Evolutionary conservation across 768 basidiomycete species (phyloP), one percentile per base, ranked within the genome.

Genomic region (Infundibulicybe gibba): DNA sequence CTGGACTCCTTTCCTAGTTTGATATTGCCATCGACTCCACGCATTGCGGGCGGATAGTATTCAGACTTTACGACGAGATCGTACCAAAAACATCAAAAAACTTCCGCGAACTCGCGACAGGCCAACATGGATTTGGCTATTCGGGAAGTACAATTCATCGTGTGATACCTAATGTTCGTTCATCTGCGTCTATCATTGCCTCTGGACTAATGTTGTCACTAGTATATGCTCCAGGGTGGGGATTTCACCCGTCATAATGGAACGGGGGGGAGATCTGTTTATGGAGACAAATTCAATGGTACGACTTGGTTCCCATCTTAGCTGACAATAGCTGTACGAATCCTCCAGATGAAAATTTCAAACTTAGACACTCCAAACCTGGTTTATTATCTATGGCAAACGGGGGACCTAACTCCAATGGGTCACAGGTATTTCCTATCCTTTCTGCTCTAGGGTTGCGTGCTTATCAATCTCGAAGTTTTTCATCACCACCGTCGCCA

Each of bases 211-310:
- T 38, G n/a, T 31, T 25, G 25, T 17, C 15, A 51, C 6, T 49
- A 79, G 78, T 90, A 88, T 69, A 92, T 92, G 90, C 64, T 87
- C 40, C 90, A 92, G 63, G 91, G 89, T 19, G 91, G 91, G 19
- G 91, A 94, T 67, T 91, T 92, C 65, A 90, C 87, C 25, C 60
- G 67, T 9, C 72, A 78, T 52, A 79, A 90, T 51, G 87, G 87
- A 12, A 90, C 86, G 0, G 88, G 90, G 31, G 88, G 88, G n/a
- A 75, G 83, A 63, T 90, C 87, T 12, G 90, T 92, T 61, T 94
- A 91, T 55, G 92, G 91, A 31, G 74, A 78, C 48, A 84, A 81
- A 60, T 94, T 94, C 65, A 64, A 71, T 37, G 81, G 88, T 89
- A 35, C 41, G 80, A 55, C 8, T 20, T 6, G 20, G 34, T 20